Evolutionary conservation across 2,329 filamentous ascomycete species (phyloP).

Genomic region (Madurella mycetomatis): DNA sequence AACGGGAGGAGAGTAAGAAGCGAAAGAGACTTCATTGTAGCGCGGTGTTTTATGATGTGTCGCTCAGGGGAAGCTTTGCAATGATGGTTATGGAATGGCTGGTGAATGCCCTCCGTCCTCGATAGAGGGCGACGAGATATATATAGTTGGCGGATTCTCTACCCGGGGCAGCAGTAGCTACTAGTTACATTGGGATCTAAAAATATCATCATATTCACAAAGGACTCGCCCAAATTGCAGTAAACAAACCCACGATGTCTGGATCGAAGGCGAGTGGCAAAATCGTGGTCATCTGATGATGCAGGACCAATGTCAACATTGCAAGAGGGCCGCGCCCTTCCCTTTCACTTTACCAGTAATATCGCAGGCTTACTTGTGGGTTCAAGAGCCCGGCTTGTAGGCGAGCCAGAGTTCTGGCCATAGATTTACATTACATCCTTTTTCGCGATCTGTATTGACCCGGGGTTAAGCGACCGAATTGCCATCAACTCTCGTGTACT

Average conservation of each 20-base stretch:
- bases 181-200: background rate
- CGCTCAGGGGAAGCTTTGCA: background rate
- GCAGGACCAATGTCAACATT: background rate
- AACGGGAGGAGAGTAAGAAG: constrained; percentile 10
- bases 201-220: background rate
- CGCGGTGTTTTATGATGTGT: background rate
- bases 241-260: background rate
- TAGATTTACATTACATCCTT: too few species aligned
- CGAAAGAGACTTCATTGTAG: constrained; percentile 10
- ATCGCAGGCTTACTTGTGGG: background rate
- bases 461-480: background rate
- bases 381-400: background rate
- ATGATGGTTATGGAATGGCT: background rate
- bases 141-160: background rate
- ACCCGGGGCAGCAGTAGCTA: background rate
- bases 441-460: background rate
- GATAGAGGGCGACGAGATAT: background rate
- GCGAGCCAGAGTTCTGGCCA: too few species aligned
- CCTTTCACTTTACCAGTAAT: background rate
- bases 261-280: background rate
- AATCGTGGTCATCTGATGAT: background rate
- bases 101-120: background rate
- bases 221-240: background rate
- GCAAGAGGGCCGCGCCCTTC: background rate
- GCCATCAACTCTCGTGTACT: background rate